These are phyloP conservation scores for Eimeria acervulina DNA, from an alignment of 169 alveolate genomes.

Conservation along the genomic window DNA sequence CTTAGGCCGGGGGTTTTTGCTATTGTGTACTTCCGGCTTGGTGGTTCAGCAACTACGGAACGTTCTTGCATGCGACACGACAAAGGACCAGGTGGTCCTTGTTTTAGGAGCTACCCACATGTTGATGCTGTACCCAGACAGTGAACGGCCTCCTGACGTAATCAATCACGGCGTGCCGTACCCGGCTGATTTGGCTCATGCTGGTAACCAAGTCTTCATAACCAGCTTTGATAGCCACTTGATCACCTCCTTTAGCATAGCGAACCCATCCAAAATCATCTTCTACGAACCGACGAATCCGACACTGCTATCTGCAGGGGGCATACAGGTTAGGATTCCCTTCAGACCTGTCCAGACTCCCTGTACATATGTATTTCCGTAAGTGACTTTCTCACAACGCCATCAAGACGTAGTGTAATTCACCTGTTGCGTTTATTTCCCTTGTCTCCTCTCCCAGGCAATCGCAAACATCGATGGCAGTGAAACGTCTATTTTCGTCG, in stretches of 20 bases:
- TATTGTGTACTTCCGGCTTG: neutral
- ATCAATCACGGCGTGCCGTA: constrained; percentile 62
- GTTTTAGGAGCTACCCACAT: constrained; percentile 72
- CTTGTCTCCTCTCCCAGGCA: neutral
- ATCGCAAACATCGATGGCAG: constrained; percentile 50
- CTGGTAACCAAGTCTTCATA: constrained; percentile 60
- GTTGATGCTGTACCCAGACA: constrained; percentile 34
- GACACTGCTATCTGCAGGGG: constrained; percentile 78
- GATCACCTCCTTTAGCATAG: constrained; percentile 37
- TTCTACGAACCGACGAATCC: constrained; percentile 71
- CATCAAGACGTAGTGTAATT: neutral
- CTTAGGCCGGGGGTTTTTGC: neutral
- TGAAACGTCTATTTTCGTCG: constrained; percentile 45
- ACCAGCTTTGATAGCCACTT: constrained; percentile 75
- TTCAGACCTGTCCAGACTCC: neutral
- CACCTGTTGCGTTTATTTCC: neutral
- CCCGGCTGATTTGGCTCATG: constrained; percentile 72
- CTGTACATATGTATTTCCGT: neutral
- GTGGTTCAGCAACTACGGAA: constrained; percentile 52
- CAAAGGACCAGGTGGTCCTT: constrained; percentile 33
- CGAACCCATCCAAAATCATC: constrained; percentile 32
- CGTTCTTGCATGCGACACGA: constrained; percentile 76
- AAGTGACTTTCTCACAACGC: no score
- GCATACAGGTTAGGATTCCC: constrained; percentile 59
- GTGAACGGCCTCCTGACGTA: neutral